Evolutionary conservation across 2,329 filamentous ascomycete species (phyloP), one percentile per base, ranked within the genome.

Genomic region (Diplodia seriata): DNA sequence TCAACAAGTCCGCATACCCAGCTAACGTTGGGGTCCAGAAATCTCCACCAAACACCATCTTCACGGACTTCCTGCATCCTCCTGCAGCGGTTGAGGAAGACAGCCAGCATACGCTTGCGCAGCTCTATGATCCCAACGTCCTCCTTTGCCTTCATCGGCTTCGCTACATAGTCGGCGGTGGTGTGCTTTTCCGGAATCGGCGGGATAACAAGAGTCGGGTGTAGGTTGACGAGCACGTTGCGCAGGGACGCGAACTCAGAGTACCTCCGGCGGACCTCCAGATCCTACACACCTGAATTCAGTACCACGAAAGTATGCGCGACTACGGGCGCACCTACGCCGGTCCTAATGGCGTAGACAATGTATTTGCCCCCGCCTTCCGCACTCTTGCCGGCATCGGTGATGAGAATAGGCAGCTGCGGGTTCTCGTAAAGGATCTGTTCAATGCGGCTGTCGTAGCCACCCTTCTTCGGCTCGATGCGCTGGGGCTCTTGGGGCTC

Each of bases 121-220:
- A 98, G 83, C 76, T 99, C 95, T 71, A 99, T 99, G 55, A 98
- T 99, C 69, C 94, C 92, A 68, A 93, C 90, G 77, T 99, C 96
- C 79, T 99, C 94, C 79, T 97, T 99, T 20, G 96, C 96, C 75
- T 94, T 97, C 47, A 95, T 99, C 1, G 96, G 95, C 74, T 97
- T 98, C 33, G 96, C 94, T 18, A 95, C 95, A 77, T 99, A 99
- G 79, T 99, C 95, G 70, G 94, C 94, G 91, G 99, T 97, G 55
- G 93, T 95, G 79, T 99, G 95, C 80, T 99, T 99, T 81, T 99
- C 96, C 26, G 95, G 95, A 74, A 99, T 99, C 3, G 95, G 95
- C 8, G 95, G 96, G 64, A 99, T 91, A 74, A 99, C 91, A 51
- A 99, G 86, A 0, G 95, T 99, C 8, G 96, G 95, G 77, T 99